Evolutionary conservation across 2,329 filamentous ascomycete genomes (phyloP).

Genomic region (Tetracladium maxilliforme): DNA sequence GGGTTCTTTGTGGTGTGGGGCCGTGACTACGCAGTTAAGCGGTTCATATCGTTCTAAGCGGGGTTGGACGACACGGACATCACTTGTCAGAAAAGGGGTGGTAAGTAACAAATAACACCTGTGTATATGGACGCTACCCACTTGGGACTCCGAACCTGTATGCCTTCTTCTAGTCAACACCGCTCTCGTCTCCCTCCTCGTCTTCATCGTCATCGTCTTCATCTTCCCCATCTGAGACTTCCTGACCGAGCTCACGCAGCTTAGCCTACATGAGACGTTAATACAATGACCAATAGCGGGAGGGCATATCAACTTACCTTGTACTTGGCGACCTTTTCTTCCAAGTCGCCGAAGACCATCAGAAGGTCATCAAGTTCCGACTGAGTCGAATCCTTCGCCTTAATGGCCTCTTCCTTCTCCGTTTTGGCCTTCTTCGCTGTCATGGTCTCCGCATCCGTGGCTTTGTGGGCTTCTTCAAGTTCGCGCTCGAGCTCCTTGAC

Average conservation of each 20-base stretch:
- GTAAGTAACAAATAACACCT: no score
- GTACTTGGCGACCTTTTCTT: constrained; percentile 62
- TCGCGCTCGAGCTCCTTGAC: constrained; percentile 14
- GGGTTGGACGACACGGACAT: no score
- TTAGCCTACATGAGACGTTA: constrained; percentile 25
- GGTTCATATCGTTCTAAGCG: no score
- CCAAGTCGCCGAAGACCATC: constrained; percentile 67
- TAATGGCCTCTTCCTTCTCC: constrained; percentile 44
- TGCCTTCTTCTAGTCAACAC: constrained; percentile 1
- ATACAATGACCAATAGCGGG: background rate
- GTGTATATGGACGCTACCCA: no score
- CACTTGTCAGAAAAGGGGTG: no score
- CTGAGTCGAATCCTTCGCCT: no score
- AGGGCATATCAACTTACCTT: constrained; percentile 42
- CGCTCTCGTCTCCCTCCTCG: constrained; percentile 10
- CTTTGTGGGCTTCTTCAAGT: no score
- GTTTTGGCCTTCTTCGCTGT: constrained; percentile 15
- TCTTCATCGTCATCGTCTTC: constrained; percentile 25
- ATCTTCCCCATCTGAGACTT: constrained; percentile 64
- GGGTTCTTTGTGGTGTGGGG: no score
- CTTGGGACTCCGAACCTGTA: background rate
- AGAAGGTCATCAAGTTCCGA: constrained; percentile 67
- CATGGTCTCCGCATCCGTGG: constrained; percentile 4
- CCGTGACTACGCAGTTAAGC: no score
- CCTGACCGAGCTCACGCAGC: constrained; percentile 50